These are phyloP conservation scores for Sporothrix pseudoabietina DNA, from an alignment of 2,329 filamentous ascomycete genomes.

Conservation along the genomic window DNA sequence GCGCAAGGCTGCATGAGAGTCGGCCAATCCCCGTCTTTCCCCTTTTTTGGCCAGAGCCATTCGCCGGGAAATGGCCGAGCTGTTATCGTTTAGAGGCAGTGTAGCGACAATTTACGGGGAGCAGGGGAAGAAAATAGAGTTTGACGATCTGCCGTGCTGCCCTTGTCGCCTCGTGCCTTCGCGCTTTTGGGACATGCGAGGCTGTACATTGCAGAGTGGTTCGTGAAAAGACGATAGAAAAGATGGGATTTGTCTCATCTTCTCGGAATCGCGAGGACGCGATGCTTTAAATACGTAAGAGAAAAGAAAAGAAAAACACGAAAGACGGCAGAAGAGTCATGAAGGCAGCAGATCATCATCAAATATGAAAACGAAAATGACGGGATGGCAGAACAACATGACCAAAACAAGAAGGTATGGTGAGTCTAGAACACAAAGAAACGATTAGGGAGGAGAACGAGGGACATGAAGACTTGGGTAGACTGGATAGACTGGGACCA, in stretches of 20 bases:
- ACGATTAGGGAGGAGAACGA: background rate
- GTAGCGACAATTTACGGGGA: background rate
- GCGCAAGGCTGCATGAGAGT: background rate
- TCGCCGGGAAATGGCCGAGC: background rate
- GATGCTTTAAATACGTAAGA: background rate
- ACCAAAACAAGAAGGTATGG: background rate
- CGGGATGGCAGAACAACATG: background rate
- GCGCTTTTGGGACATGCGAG: background rate
- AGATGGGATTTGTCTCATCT: background rate
- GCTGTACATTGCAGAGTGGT: background rate
- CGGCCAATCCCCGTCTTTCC: background rate
- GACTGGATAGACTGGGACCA: background rate
- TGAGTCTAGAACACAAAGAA: background rate
- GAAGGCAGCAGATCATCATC: too few relatives aligned
- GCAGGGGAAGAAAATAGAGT: too few relatives aligned
- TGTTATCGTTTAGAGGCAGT: background rate
- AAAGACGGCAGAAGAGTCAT: background rate
- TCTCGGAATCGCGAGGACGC: background rate
- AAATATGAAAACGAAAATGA: background rate
- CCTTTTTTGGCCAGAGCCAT: background rate
- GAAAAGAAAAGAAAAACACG: background rate
- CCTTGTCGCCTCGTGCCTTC: background rate
- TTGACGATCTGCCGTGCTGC: background rate
- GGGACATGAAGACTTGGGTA: background rate
- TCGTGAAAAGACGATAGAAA: background rate